Evolutionary conservation across 2,329 filamentous ascomycete genomes (phyloP).

Genomic region (Plectosphaerella cucumerina): DNA sequence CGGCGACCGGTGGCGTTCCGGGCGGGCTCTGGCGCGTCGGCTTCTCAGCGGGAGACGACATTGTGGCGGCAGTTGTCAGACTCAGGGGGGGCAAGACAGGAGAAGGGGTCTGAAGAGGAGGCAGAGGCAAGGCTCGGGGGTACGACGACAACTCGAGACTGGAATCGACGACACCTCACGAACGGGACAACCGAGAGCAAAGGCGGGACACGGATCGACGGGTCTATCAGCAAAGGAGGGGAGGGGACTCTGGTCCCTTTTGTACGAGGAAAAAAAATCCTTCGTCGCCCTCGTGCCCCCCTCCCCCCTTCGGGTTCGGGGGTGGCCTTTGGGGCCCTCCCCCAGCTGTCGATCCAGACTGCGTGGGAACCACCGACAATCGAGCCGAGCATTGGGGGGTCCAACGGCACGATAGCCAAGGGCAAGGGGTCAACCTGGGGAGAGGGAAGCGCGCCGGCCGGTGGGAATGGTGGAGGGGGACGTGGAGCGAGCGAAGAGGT

Average conservation of each 20-base stretch:
- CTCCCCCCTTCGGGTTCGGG: no score
- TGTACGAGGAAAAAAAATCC: slow-evolving; percentile 6
- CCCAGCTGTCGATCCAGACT: slow-evolving; percentile 6
- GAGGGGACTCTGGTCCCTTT: slow-evolving; percentile 9
- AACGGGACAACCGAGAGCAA: not conserved
- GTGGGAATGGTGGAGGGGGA: no score
- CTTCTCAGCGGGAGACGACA: not conserved
- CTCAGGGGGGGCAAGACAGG: not conserved
- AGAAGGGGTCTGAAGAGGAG: no score
- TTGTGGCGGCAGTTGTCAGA: not conserved
- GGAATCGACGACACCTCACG: not conserved
- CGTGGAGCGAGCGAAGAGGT: no score
- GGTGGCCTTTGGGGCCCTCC: not conserved
- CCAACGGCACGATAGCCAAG: no score
- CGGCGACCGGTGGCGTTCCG: slow-evolving; percentile 4
- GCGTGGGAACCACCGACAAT: slow-evolving; percentile 9
- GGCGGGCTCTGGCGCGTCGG: slow-evolving; percentile 3
- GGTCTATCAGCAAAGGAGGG: not conserved
- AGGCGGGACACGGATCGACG: no score
- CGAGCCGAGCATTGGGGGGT: slow-evolving; percentile 10
- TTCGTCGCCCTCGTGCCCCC: not conserved
- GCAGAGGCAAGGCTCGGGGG: no score
- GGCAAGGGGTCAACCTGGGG: no score
- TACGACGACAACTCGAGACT: no score
- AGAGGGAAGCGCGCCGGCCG: no score